phyloP scores from a whole-genome alignment of 1,139 yeast species.

The Magnusiomyces sp. region DNA sequence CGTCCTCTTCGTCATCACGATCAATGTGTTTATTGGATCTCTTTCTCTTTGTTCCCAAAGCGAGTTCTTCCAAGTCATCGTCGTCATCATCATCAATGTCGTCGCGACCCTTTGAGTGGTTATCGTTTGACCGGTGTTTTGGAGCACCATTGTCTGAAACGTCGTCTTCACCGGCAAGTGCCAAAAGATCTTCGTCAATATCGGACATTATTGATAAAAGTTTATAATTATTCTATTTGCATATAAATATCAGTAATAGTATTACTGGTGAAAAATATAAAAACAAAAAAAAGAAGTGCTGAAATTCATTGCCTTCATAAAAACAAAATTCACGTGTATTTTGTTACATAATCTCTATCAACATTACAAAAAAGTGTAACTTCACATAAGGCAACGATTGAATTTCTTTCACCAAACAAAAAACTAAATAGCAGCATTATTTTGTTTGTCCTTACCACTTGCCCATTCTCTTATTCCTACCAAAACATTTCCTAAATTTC shows the following conservation, averaged over 20 bases:
- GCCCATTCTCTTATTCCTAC: not conserved
- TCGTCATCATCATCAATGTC: conserved; percentile 27
- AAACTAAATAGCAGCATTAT: not conserved
- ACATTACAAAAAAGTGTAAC: no score
- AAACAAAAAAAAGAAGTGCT: not conserved
- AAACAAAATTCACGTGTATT: no score
- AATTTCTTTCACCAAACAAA: no score
- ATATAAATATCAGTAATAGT: not conserved
- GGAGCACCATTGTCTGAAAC: conserved; percentile 15
- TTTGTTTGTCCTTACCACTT: not conserved
- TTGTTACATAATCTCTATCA: no score
- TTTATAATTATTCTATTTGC: not conserved
- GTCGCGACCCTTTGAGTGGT: conserved; percentile 31
- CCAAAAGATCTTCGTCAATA: conserved; percentile 67
- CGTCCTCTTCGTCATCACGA: conserved; percentile 24
- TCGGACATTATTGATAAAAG: conserved; percentile 24
- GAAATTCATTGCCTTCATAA: no score
- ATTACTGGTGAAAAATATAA: not conserved
- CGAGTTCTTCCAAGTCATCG: conserved; percentile 32
- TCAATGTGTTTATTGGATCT: conserved; percentile 17
- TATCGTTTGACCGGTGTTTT: conserved; percentile 2
- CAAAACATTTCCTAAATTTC: not conserved
- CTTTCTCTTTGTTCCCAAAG: conserved; percentile 12
- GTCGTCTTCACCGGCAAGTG: conserved; percentile 60
- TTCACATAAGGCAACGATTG: no score